A percentile compares a stretch with the other conserved stretches of the same genome.
Evolutionary conservation across 2,329 filamentous ascomycete species (phyloP).

Genomic region (Fonsecaea erecta): DNA sequence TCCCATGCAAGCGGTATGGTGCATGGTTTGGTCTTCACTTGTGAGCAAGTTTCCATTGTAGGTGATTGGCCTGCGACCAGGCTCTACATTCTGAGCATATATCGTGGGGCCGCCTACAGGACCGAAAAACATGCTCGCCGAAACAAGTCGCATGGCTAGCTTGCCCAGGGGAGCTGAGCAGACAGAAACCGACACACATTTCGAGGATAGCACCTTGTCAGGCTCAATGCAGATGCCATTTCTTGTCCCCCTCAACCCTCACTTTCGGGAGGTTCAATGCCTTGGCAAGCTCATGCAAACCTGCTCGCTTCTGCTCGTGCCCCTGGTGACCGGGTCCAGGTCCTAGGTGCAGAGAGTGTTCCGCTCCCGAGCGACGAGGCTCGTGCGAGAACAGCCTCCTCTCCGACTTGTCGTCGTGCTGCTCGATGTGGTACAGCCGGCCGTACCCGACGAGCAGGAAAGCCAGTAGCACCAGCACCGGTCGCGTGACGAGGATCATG

Average conservation of each 20-base stretch:
- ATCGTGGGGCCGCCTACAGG: not conserved
- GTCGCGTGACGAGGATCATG: constrained; percentile 15
- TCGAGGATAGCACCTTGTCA: not conserved
- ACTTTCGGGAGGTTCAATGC: constrained; percentile 4
- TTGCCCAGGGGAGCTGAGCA: not conserved
- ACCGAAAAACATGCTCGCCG: not conserved
- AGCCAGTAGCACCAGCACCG: constrained; percentile 14
- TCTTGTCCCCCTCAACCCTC: not conserved
- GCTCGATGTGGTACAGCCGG: constrained; percentile 17
- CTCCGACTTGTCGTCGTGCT: constrained; percentile 6
- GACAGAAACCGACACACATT: not conserved
- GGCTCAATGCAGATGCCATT: not conserved
- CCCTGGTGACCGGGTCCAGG: not conserved
- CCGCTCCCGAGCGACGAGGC: not conserved
- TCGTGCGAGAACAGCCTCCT: not conserved
- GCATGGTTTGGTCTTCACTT: not conserved
- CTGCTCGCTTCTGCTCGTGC: not conserved
- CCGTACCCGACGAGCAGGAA: constrained; percentile 18
- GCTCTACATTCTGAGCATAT: not conserved
- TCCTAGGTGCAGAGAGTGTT: constrained; percentile 10
- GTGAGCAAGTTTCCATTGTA: not conserved
- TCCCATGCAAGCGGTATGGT: not conserved
- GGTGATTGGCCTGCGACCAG: not conserved
- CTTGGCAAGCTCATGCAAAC: constrained; percentile 6
- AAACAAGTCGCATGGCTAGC: not conserved